Evolutionary conservation across 768 basidiomycete genomes (phyloP).

Genomic region (Serpula lacrymans): DNA sequence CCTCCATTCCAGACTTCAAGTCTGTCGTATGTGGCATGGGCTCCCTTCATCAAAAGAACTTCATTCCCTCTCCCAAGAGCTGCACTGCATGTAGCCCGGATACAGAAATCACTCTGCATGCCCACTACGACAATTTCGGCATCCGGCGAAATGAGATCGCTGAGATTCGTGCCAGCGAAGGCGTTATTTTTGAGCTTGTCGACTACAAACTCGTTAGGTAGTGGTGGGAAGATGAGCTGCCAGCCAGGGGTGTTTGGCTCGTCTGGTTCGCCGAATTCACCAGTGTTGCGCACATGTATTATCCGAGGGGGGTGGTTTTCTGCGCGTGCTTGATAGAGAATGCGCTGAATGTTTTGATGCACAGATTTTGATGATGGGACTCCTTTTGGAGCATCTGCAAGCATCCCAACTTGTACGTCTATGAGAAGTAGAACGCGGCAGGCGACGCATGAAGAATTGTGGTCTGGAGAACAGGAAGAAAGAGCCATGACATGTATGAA

Average conservation of each 20-base stretch:
- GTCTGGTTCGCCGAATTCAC: conserved; percentile 59
- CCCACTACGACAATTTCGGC: conserved; percentile 67
- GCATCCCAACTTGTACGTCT: conserved; percentile 53
- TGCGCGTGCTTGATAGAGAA: conserved; percentile 50
- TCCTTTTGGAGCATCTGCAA: conserved; percentile 44
- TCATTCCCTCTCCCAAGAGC: conserved; percentile 63
- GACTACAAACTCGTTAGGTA: conserved; percentile 48
- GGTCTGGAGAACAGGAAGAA: conserved; percentile 6
- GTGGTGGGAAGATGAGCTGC: conserved; percentile 55
- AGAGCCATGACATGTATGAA: conserved; percentile 11
- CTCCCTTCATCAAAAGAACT: conserved; percentile 58
- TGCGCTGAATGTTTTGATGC: conserved; percentile 43
- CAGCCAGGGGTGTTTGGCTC: conserved; percentile 55
- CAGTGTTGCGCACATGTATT: conserved; percentile 66
- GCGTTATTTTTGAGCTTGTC: conserved; percentile 73
- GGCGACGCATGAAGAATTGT: conserved; percentile 12
- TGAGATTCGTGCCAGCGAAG: conserved; percentile 57
- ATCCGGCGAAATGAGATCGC: conserved; percentile 43
- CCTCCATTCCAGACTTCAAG: conserved; percentile 60
- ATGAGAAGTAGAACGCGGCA: conserved; percentile 55
- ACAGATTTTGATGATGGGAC: conserved; percentile 45
- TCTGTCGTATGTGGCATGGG: conserved; percentile 68
- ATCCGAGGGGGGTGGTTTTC: conserved; percentile 50
- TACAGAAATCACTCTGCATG: conserved; percentile 64
- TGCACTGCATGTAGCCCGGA: conserved; percentile 54